These are phyloP conservation scores for Russula sp. DNA, from an alignment of 768 basidiomycete species.

Conservation along the genomic window DNA sequence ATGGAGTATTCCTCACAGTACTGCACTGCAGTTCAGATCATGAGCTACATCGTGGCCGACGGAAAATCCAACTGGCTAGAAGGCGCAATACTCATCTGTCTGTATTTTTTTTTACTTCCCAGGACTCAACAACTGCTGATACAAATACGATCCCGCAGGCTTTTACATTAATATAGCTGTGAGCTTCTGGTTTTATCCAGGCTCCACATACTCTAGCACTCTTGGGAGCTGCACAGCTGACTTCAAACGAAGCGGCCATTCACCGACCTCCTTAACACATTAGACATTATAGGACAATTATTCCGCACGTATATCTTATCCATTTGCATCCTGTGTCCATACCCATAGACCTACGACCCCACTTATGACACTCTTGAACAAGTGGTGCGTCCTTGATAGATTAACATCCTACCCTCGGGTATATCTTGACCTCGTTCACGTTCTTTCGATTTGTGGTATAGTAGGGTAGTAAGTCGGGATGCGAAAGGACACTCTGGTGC, in stretches of 20 bases:
- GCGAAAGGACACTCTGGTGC: background rate
- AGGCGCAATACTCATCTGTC: slow-evolving; percentile 71
- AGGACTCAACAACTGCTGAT: background rate
- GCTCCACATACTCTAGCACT: slow-evolving; percentile 32
- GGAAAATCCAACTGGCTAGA: slow-evolving; percentile 94
- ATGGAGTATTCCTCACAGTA: background rate
- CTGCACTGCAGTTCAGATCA: slow-evolving; percentile 40
- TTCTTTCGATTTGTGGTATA: slow-evolving; percentile 8
- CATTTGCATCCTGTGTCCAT: background rate
- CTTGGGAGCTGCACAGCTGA: slow-evolving; percentile 28
- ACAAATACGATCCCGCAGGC: slow-evolving; percentile 28
- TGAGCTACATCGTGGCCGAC: slow-evolving; percentile 81
- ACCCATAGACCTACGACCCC: background rate
- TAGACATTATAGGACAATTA: background rate
- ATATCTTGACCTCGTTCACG: background rate
- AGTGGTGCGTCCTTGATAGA: background rate
- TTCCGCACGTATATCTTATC: background rate
- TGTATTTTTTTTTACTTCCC: slow-evolving; percentile 15
- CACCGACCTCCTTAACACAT: background rate
- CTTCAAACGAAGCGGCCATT: slow-evolving; percentile 1
- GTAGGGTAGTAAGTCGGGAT: background rate
- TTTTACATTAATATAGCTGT: slow-evolving; percentile 53
- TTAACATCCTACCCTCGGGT: background rate
- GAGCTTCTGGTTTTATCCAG: slow-evolving; percentile 49
- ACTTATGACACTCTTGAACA: background rate